phyloP scores from a whole-genome alignment of 257 asterid genomes.

The Vinca minor region DNA sequence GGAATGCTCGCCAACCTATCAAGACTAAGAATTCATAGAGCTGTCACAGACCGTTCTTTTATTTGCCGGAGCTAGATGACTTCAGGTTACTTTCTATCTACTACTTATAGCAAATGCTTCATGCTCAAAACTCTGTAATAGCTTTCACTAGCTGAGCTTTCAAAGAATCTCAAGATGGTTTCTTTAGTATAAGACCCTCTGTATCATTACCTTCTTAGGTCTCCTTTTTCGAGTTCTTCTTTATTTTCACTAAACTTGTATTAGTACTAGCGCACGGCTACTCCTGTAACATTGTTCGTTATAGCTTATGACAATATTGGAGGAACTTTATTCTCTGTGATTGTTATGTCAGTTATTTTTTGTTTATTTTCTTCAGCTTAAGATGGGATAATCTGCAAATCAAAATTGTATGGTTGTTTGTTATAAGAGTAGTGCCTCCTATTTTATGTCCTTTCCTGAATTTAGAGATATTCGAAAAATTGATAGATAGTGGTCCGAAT shows the following conservation, averaged over 20 bases:
- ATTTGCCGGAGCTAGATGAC: slow-evolving; percentile 14
- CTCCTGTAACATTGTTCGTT: not conserved
- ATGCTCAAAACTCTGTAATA: not conserved
- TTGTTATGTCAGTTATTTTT: not conserved
- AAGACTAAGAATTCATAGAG: slow-evolving; percentile 36
- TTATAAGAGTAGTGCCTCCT: not conserved
- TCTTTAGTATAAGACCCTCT: too few relatives aligned
- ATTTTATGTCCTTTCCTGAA: too few relatives aligned
- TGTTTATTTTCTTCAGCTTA: not conserved
- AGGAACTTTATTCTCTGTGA: not conserved
- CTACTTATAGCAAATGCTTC: not conserved
- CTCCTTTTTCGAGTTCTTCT: not conserved
- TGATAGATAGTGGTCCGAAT: not conserved
- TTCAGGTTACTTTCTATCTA: not conserved
- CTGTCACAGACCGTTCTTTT: not conserved
- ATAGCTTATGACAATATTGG: not conserved
- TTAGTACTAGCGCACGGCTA: not conserved
- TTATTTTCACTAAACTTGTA: slow-evolving; percentile 2
- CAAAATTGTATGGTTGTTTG: not conserved
- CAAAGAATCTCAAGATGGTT: slow-evolving; percentile 5
- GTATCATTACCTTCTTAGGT: too few relatives aligned
- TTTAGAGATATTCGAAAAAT: not conserved
- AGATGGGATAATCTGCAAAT: not conserved
- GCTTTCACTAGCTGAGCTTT: not conserved
- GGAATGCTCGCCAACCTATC: slow-evolving; percentile 60